Percentiles rank a stretch among this genome's conserved stretches.
phyloP scores from a whole-genome alignment of 2,329 filamentous ascomycete genomes.

The Colletotrichum horii region DNA sequence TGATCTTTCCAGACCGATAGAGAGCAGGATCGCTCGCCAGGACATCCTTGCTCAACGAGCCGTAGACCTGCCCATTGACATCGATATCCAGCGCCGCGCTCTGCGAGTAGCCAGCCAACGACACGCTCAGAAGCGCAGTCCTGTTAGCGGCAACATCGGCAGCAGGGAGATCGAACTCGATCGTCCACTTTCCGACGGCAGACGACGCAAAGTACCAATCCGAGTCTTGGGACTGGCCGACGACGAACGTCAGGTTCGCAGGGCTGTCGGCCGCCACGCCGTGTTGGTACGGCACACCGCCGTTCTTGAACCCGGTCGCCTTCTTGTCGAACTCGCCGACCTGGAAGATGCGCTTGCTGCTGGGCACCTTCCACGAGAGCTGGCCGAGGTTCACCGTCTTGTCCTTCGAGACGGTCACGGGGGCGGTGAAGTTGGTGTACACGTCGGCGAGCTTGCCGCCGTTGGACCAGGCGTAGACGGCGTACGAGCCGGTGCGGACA shows the following conservation, averaged over 20 bases:
- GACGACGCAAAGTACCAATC: slow-evolving; percentile 53
- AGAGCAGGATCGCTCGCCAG: slow-evolving; percentile 16
- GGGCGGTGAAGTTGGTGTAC: slow-evolving; percentile 42
- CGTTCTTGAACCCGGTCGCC: slow-evolving; percentile 44
- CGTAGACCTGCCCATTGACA: slow-evolving; percentile 10
- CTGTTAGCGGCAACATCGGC: slow-evolving; percentile 4
- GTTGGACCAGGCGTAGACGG: slow-evolving; percentile 49
- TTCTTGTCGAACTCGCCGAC: slow-evolving; percentile 50
- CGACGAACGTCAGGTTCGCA: slow-evolving; percentile 44
- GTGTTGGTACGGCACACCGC: slow-evolving; percentile 42
- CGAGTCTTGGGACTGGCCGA: slow-evolving; percentile 34
- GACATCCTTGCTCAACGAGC: slow-evolving; percentile 6
- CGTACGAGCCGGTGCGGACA: slow-evolving; percentile 46
- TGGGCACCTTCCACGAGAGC: slow-evolving; percentile 1
- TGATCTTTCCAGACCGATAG: slow-evolving; percentile 15
- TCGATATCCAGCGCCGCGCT: slow-evolving; percentile 9
- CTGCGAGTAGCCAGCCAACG: slow-evolving; percentile 42
- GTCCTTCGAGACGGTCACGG: slow-evolving; percentile 35
- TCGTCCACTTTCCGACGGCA: slow-evolving; percentile 30
- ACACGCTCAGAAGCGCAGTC: slow-evolving; percentile 38
- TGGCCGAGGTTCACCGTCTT: slow-evolving; percentile 15
- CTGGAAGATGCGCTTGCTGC: slow-evolving; percentile 41
- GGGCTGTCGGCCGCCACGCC: slow-evolving; percentile 45
- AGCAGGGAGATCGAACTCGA: slow-evolving; percentile 24
- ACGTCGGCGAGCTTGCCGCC: slow-evolving; percentile 44